Percentiles rank a stretch among this genome's conserved stretches.
phyloP scores from a whole-genome alignment of 2,329 filamentous ascomycete species.

The Apiospora hydei region DNA sequence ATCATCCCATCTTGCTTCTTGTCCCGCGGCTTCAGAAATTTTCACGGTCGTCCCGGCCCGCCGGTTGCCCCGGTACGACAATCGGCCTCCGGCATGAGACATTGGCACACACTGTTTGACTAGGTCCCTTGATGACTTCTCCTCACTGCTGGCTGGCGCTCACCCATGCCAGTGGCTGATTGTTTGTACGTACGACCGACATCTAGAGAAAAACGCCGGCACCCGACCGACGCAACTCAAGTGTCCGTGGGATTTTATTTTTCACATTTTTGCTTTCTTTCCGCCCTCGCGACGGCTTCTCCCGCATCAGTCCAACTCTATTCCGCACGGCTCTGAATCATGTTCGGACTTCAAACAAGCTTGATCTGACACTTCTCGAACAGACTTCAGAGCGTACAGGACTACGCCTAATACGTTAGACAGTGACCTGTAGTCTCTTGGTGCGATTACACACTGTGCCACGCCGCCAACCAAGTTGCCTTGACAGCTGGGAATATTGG shows the following conservation, averaged over 20 bases:
- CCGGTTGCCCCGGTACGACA: slow-evolving; percentile 18
- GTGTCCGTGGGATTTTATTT: background rate
- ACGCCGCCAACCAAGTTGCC: slow-evolving; percentile 7
- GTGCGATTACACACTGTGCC: slow-evolving; percentile 3
- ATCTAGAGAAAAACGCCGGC: background rate
- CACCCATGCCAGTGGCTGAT: background rate
- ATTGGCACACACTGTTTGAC: slow-evolving; percentile 12
- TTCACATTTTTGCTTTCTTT: background rate
- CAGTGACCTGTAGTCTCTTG: background rate
- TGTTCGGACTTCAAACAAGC: slow-evolving; percentile 14
- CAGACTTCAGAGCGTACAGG: slow-evolving; percentile 10
- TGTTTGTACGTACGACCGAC: background rate
- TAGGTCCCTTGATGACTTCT: background rate
- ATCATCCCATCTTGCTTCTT: slow-evolving; percentile 22
- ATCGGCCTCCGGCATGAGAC: slow-evolving; percentile 8
- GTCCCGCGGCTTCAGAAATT: slow-evolving; percentile 18
- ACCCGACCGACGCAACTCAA: background rate
- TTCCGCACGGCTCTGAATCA: slow-evolving; percentile 16
- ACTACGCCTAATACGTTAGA: background rate
- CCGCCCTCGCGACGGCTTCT: slow-evolving; percentile 13
- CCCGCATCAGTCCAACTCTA: slow-evolving; percentile 7
- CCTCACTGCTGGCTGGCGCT: no score
- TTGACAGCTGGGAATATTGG: slow-evolving; percentile 15
- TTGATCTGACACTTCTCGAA: slow-evolving; percentile 8
- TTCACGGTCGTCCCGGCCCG: slow-evolving; percentile 16